These are phyloP conservation scores for Sporothrix curviconia DNA, from an alignment of 2,329 filamentous ascomycete genomes.

Conservation along the genomic window DNA sequence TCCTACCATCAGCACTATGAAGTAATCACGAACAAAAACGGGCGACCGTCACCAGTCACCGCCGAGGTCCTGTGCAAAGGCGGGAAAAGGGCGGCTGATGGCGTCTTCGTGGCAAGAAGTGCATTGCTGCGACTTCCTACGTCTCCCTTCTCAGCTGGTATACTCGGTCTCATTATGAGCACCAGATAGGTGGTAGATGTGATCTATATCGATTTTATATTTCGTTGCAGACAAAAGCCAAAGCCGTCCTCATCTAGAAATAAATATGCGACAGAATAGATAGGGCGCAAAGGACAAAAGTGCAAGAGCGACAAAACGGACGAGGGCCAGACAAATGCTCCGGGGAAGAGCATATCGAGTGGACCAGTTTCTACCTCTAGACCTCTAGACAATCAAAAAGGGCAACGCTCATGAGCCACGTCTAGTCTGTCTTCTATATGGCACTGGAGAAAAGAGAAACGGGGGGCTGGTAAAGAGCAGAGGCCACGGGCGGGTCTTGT, in stretches of 20 bases:
- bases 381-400: not conserved
- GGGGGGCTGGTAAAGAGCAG: no score
- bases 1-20: no score
- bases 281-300: not conserved
- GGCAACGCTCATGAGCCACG: not conserved
- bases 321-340: not conserved
- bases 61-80: no score
- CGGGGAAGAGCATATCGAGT: not conserved
- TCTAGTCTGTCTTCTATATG: not conserved
- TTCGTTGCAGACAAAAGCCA: not conserved
- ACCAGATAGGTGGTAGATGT: not conserved
- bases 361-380: conserved; percentile 5
- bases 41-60: no score
- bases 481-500: no score
- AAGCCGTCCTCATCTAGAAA: not conserved
- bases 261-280: not conserved
- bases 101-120: no score
- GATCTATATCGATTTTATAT: conserved; percentile 3
- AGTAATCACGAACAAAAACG: no score
- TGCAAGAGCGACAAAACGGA: not conserved
- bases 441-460: no score
- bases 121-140: no score
- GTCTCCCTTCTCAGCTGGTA: not conserved
- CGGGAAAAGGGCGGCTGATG: no score
- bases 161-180: not conserved